Conservation (phyloP, 108 stramenopile species). For the Pseudonitzschia pungens region DNA sequence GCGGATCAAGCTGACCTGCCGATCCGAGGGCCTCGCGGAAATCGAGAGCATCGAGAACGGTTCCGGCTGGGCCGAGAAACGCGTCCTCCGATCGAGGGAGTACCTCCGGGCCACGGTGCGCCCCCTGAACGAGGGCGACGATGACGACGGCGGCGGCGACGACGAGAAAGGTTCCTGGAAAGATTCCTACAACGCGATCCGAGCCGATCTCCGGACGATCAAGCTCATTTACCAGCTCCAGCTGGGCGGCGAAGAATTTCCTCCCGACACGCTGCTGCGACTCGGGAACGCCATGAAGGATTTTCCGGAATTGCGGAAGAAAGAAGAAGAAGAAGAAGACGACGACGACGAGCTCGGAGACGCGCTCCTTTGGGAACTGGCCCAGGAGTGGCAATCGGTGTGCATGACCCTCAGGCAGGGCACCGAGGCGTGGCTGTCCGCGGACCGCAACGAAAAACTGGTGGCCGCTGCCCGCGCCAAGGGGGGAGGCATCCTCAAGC, state of each 20-base stretch:
- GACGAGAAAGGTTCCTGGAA: not conserved
- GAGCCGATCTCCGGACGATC: conserved; percentile 43
- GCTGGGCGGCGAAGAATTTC: conserved; percentile 31
- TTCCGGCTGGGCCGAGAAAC: conserved; percentile 23
- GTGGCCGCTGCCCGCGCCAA: conserved; percentile 45
- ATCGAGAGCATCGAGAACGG: conserved; percentile 52
- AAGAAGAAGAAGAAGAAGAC: not conserved
- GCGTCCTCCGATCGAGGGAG: conserved; percentile 37
- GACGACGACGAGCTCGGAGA: too few relatives aligned
- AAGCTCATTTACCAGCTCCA: conserved; percentile 53
- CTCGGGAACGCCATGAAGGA: conserved; percentile 23
- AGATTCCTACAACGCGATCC: conserved; percentile 27
- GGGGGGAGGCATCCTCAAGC: conserved; percentile 62
- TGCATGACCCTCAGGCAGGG: conserved; percentile 62
- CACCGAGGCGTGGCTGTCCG: conserved; percentile 36
- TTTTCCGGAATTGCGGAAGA: conserved; percentile 8
- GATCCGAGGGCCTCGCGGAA: conserved; percentile 52
- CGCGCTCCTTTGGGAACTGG: conserved; percentile 47
- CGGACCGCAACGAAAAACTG: conserved; percentile 61
- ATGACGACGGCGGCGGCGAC: not conserved
- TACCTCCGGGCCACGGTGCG: conserved; percentile 50
- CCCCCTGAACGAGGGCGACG: not conserved
- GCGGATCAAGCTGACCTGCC: conserved; percentile 33
- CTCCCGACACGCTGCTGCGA: conserved; percentile 17
- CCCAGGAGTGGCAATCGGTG: conserved; percentile 71